Percentiles rank a stretch among this genome's conserved stretches.
Evolutionary conservation across 441 rosid genomes (phyloP).

Genomic region (Francoa sonchifolia): DNA sequence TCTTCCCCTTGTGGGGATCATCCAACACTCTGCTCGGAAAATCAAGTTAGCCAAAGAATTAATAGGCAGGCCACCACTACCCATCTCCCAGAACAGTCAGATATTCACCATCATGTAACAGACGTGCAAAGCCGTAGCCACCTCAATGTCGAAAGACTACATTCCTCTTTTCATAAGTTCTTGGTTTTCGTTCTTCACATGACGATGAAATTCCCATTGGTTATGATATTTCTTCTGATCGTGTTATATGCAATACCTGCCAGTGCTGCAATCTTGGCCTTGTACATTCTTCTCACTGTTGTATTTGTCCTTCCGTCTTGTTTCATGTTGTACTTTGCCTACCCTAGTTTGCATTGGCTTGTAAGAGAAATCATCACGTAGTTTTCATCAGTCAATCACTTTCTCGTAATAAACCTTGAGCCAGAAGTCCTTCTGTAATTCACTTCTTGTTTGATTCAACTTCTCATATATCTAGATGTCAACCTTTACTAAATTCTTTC

Average conservation of each 20-base stretch:
- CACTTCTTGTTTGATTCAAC: too few species aligned
- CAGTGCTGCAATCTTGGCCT: slow-evolving; percentile 63
- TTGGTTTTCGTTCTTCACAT: slow-evolving; percentile 51
- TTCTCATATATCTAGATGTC: too few species aligned
- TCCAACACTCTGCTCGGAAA: slow-evolving; percentile 24
- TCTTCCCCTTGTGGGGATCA: slow-evolving; percentile 23
- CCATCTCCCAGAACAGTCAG: slow-evolving; percentile 19
- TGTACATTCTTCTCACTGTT: slow-evolving; percentile 54
- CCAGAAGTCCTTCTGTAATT: too few species aligned
- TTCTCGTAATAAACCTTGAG: too few species aligned
- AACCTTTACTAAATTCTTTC: too few species aligned
- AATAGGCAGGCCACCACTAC: slow-evolving; percentile 24
- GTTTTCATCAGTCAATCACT: too few species aligned
- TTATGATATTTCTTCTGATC: slow-evolving; percentile 53
- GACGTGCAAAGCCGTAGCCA: slow-evolving; percentile 13
- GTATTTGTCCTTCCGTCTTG: slow-evolving; percentile 71
- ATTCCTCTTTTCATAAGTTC: slow-evolving; percentile 42
- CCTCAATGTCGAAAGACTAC: slow-evolving; percentile 37
- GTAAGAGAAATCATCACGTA: slow-evolving; percentile 61
- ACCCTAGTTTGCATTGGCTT: slow-evolving; percentile 75
- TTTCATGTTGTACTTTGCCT: slow-evolving; percentile 59
- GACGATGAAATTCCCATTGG: slow-evolving; percentile 65
- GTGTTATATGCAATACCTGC: slow-evolving; percentile 70
- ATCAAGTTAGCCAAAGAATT: slow-evolving; percentile 21
- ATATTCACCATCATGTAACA: slow-evolving; percentile 14